Percentiles rank a stretch among this genome's conserved stretches.
These are phyloP conservation scores for Nothophoma quercina DNA, from an alignment of 2,329 filamentous ascomycete species.

Conservation along the genomic window DNA sequence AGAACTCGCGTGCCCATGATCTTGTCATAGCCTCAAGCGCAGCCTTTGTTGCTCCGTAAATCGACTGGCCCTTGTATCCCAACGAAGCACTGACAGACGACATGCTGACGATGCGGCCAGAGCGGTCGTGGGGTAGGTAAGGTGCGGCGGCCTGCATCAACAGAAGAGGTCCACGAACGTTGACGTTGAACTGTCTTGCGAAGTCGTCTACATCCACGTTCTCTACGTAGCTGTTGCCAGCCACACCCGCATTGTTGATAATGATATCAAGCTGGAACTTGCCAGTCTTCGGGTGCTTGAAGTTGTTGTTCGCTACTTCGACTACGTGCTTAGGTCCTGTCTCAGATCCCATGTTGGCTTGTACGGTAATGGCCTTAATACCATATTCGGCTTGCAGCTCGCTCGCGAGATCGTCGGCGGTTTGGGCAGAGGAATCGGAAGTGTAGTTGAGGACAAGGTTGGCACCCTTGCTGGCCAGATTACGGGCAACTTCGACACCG, in stretches of 20 bases:
- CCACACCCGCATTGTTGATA: constrained; percentile 83
- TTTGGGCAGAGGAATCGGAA: constrained; percentile 64
- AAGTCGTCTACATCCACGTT: constrained; percentile 73
- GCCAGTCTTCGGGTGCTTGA: constrained; percentile 60
- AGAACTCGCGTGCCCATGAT: constrained; percentile 70
- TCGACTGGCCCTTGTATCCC: constrained; percentile 65
- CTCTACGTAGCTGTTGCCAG: constrained; percentile 69
- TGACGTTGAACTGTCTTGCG: constrained; percentile 75
- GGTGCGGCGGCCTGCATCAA: constrained; percentile 76
- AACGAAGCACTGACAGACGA: constrained; percentile 65
- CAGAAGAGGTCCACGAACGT: constrained; percentile 81
- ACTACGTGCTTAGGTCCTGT: constrained; percentile 68
- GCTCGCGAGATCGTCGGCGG: constrained; percentile 62
- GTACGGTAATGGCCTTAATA: constrained; percentile 68
- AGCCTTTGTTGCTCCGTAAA: constrained; percentile 72
- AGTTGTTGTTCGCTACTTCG: constrained; percentile 64
- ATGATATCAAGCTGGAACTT: constrained; percentile 80
- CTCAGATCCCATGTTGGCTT: constrained; percentile 74
- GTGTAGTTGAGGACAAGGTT: constrained; percentile 76
- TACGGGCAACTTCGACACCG: constrained; percentile 71
- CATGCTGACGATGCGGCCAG: constrained; percentile 69
- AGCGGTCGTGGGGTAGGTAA: constrained; percentile 73
- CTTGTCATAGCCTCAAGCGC: constrained; percentile 74
- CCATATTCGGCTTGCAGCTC: constrained; percentile 65
- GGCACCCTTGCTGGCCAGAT: constrained; percentile 75